Base-by-base conservation (phyloP, 1,284 basidiomycete species). In the Ceratobasidium sp. region DNA sequence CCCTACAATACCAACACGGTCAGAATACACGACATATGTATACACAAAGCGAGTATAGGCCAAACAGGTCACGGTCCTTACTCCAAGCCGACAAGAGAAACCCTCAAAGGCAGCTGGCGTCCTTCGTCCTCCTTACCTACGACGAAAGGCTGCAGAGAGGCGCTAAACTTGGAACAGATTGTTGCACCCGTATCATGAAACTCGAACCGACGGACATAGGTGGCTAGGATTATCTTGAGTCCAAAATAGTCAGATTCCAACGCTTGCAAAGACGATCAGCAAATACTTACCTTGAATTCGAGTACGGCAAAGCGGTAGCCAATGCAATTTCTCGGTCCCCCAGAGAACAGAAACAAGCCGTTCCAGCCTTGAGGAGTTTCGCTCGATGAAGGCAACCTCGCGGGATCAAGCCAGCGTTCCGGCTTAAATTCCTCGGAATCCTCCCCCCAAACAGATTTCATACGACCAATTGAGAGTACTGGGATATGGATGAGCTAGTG, bases 381-480 rank as follows among this genome's bases (percentile, higher is more conserved):
- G 54, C 57, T 47, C 4, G 73, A 0, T 9, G 60, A 45, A 14
- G 76, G 76, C 15, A 75, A n/a, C 22, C 51, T 31, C 17, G 47
- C 50, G 4, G 47, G 50, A 15, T 73, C 67, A 19, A 76, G 47
- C 76, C 76, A 77, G 45, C 76, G 75, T 24, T 69, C 74, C 53
- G 76, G 76, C 19, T 78, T 71, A 79, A 82, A 84, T 2, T 64
- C 73, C 19, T 79, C 77, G 0, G 78, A 78, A 71, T 83, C 82
- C 7, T 59, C 62, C 17, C 77, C 78, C 82, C 82, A 83, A 1
- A 81, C 79, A 8, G 77, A 75, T 56, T 77, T 74, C 50, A 80
- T 57, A 31, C 77, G 77, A 31, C 80, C 78, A 24, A 81, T 69
- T 19, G 79, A 74, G n/a, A 78, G 75, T 50, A 76, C 71, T 3